Conservation (phyloP, 192 early-diverging fungal genomes). For the Spizellomyces punctatus region DNA sequence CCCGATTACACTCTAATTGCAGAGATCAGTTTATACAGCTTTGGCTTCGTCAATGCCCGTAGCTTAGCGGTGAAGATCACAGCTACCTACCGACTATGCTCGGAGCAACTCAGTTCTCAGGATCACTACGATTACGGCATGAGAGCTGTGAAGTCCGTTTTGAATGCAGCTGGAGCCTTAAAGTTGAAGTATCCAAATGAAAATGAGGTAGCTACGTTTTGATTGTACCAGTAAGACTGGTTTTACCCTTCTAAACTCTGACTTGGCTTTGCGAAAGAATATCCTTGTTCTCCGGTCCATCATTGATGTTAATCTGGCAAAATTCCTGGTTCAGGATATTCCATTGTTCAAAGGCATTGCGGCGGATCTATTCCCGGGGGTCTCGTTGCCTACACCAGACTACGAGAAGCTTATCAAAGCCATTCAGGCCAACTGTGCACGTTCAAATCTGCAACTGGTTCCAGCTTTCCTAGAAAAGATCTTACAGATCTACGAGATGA, state of each 20-base stretch:
- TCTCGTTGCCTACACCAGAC: constrained; percentile 57
- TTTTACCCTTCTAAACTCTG: neutral
- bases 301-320: constrained; percentile 65
- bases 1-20: constrained; percentile 67
- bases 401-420: constrained; percentile 51
- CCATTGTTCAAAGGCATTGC: constrained; percentile 67
- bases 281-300: constrained; percentile 60
- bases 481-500: constrained; percentile 67
- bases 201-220: constrained; percentile 43
- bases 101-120: constrained; percentile 64
- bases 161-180: constrained; percentile 56
- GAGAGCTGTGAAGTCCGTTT: constrained; percentile 64
- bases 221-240: neutral
- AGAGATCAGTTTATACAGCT: constrained; percentile 65
- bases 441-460: constrained; percentile 55
- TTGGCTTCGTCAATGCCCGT: constrained; percentile 60
- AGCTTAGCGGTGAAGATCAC: constrained; percentile 61
- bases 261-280: constrained; percentile 24
- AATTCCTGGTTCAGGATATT: constrained; percentile 64
- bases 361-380: constrained; percentile 64
- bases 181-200: constrained; percentile 63
- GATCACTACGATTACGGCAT: constrained; percentile 69
- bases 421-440: constrained; percentile 46
- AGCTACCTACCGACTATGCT: constrained; percentile 61
- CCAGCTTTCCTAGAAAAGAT: constrained; percentile 62